phyloP scores from a whole-genome alignment of 148 eudicot species.

The Vaccinium vitisidaea region DNA sequence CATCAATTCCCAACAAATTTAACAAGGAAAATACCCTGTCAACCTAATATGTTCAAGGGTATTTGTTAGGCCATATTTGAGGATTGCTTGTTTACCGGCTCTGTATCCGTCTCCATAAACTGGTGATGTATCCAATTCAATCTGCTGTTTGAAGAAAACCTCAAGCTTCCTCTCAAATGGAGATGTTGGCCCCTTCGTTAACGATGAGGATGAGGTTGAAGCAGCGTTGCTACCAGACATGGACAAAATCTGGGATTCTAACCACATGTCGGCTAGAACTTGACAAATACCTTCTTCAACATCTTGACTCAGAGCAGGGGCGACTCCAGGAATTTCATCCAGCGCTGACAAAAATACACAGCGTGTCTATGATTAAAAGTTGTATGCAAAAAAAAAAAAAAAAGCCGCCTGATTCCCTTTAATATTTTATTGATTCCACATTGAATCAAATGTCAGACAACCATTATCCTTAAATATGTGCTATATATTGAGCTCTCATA shows the following conservation, averaged over 20 bases:
- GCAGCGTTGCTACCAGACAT: conserved; percentile 47
- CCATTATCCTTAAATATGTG: no score
- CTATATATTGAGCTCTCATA: no score
- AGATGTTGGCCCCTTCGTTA: conserved; percentile 67
- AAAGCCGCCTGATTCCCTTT: no score
- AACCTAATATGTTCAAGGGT: conserved; percentile 85
- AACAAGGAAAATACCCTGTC: conserved; percentile 73
- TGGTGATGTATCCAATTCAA: conserved; percentile 75
- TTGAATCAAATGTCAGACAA: no score
- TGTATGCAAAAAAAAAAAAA: no score
- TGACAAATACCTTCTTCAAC: conserved; percentile 99
- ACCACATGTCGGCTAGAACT: conserved; percentile 93
- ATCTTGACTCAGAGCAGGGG: no score
- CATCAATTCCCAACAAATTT: not conserved
- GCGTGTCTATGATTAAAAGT: no score
- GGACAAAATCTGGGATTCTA: conserved; percentile 76
- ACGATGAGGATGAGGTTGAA: conserved; percentile 39
- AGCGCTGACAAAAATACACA: no score
- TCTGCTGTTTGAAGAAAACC: conserved; percentile 83
- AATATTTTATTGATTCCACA: no score
- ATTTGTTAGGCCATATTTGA: conserved; percentile 73
- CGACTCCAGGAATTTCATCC: no score
- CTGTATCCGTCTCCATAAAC: conserved; percentile 96
- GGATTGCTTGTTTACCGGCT: conserved; percentile 73
- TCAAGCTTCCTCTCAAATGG: conserved; percentile 88